Evolutionary conservation across 1,284 basidiomycete species (phyloP), one percentile per base, ranked within the genome.

Genomic region (Sporisorium scitamineum): DNA sequence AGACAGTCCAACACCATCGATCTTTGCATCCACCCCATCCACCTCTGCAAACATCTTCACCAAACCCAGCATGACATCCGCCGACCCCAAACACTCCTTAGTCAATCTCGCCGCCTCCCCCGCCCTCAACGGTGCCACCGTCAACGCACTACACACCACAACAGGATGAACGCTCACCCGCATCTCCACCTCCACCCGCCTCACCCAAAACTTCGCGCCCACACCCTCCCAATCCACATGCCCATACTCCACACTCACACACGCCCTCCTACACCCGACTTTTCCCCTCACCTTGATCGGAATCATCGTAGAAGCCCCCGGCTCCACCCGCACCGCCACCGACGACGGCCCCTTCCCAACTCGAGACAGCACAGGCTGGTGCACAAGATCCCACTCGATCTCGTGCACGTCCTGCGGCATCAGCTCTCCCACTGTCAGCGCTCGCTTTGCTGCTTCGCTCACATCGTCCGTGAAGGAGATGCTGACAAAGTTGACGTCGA

Each of bases 91-190:
- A 90, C 90, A 39, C 39, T 51, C 56, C 5, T 78, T 73, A 6
- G 76, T 75, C 39, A 80, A 53, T 13, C 77, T 24, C 26, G 69
- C 70, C 27, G 83, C 84, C 48, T 84, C 81, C 1, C 9, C 26
- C 18, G 70, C 59, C 14, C 32, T 48, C 42, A 77, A 22, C 5
- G 71, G 65, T 0, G 50, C 42, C 14, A 83, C 44, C 24, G 42
- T 61, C 42, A 86, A 54, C 20, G 62, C 62, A 8, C 64, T 61
- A 80, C 92, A 93, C 81, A 95, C 93, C 42, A 97, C 89, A 87
- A 95, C 95, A 70, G 94, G 92, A 82, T 95, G 95, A 2, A 98
- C 95, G 0, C 94, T 95, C 64, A 97, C 91, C 76, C 93, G 88
- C 65, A 98, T 89, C 8, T 93, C 92, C 82, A 94, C 92, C 16